A percentile compares a stretch with the other conserved stretches of the same genome.
These are phyloP conservation scores for Cladosporium sp. DNA, from an alignment of 2,329 filamentous ascomycete species.

Conservation along the genomic window DNA sequence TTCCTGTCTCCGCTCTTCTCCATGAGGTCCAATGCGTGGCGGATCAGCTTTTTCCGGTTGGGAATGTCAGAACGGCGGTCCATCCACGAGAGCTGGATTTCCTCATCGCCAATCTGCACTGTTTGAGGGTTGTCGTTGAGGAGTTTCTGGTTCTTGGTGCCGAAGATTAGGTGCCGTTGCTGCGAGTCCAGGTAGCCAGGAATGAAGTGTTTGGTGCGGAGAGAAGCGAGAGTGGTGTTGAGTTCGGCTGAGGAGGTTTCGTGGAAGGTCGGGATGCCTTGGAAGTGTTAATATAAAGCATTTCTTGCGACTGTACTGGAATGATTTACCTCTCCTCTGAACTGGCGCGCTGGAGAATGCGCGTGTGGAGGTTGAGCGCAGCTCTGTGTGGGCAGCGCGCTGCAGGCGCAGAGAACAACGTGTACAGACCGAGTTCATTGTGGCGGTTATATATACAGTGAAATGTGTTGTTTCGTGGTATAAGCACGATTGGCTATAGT, in stretches of 20 bases:
- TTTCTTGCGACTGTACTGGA: neutral
- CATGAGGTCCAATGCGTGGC: constrained; percentile 37
- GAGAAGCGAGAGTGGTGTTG: constrained; percentile 41
- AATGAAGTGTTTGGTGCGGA: constrained; percentile 49
- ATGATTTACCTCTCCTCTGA: constrained; percentile 21
- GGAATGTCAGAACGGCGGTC: constrained; percentile 37
- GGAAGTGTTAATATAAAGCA: neutral
- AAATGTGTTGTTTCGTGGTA: neutral
- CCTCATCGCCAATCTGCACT: constrained; percentile 45
- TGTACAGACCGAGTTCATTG: constrained; percentile 35
- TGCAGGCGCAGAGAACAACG: constrained; percentile 38
- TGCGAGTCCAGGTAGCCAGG: constrained; percentile 46
- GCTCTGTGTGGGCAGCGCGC: constrained; percentile 28
- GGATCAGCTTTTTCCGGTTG: constrained; percentile 30
- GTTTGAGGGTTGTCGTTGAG: constrained; percentile 48
- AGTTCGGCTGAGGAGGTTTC: constrained; percentile 46
- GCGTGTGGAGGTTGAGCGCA: constrained; percentile 25
- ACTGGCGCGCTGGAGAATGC: constrained; percentile 31
- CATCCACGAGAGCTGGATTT: constrained; percentile 40
- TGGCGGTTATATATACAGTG: constrained; percentile 7
- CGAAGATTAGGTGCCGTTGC: constrained; percentile 48
- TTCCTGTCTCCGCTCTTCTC: constrained; percentile 25
- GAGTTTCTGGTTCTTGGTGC: constrained; percentile 42
- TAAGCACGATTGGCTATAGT: neutral
- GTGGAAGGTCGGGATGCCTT: constrained; percentile 45